These are phyloP conservation scores for Fagus sylvatica DNA, from an alignment of 306 rosid genomes.

Conservation along the genomic window DNA sequence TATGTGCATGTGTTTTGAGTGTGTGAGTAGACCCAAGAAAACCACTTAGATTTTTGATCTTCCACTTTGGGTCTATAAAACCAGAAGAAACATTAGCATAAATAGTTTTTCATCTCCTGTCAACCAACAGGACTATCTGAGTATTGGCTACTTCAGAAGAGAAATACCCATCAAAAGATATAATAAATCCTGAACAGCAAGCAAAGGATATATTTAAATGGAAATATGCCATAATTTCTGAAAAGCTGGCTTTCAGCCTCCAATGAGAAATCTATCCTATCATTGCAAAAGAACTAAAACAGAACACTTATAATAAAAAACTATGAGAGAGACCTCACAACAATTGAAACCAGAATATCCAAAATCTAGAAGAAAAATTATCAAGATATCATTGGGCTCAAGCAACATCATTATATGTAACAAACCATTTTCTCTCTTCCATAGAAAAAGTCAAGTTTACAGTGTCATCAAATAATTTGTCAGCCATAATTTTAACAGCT, in stretches of 20 bases:
- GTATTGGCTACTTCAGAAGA: conserved; percentile 4
- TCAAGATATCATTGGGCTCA: conserved; percentile 22
- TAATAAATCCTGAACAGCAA: not conserved
- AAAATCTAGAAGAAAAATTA: conserved; percentile 14
- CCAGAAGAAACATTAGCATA: not conserved
- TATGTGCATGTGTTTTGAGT: not conserved
- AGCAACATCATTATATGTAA: conserved; percentile 25
- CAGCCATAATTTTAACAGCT: conserved; percentile 25
- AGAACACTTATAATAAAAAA: conserved; percentile 1
- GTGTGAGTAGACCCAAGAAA: not conserved
- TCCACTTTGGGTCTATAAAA: conserved; percentile 1
- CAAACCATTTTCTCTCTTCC: conserved; percentile 29
- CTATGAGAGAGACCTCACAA: not conserved
- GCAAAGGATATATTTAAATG: not conserved
- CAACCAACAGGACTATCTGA: not conserved
- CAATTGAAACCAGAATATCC: conserved; percentile 7
- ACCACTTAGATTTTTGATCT: not conserved
- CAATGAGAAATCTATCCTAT: not conserved
- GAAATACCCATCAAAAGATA: not conserved
- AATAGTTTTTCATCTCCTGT: conserved; percentile 2
- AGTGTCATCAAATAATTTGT: conserved; percentile 32
- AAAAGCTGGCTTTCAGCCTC: not conserved
- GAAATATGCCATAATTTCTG: not conserved
- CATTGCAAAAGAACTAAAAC: not conserved
- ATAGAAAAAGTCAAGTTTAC: conserved; percentile 34